Evolutionary conservation across 2,329 filamentous ascomycete species (phyloP).

Genomic region (Ceratocystiopsis brevicomis): DNA sequence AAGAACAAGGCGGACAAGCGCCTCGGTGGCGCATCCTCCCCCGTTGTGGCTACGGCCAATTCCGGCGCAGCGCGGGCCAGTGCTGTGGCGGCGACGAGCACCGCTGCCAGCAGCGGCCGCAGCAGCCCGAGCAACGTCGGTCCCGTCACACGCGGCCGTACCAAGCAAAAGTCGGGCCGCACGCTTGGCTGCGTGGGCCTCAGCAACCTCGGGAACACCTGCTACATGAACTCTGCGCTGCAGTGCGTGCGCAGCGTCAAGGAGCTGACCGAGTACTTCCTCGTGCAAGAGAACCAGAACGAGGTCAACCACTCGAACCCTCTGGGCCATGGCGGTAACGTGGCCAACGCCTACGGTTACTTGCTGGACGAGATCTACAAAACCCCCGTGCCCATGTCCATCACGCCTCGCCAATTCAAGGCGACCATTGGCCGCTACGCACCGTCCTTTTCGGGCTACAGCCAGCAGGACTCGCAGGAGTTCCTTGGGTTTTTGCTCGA

Average conservation of each 20-base stretch:
- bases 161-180: constrained; percentile 49
- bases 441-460: constrained; percentile 78
- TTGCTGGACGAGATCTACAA: constrained; percentile 65
- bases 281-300: constrained; percentile 50
- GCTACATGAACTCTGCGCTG: constrained; percentile 96
- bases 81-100: constrained; percentile 9
- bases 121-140: constrained; percentile 46
- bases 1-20: constrained; percentile 46
- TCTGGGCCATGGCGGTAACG: constrained; percentile 65
- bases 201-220: constrained; percentile 86
- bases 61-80: not conserved
- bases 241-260: constrained; percentile 89
- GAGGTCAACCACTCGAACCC: constrained; percentile 79
- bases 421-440: constrained; percentile 61
- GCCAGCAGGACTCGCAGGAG: constrained; percentile 93
- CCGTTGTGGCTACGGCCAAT: constrained; percentile 44
- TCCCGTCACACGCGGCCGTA: constrained; percentile 50
- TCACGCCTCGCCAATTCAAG: constrained; percentile 70
- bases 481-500: constrained; percentile 91
- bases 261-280: constrained; percentile 82
- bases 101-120: constrained; percentile 37
- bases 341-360: constrained; percentile 67
- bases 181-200: constrained; percentile 64
- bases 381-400: constrained; percentile 43
- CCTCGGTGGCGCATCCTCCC: constrained; percentile 21